phyloP scores from a whole-genome alignment of 345 rosid species.

The Hypericum androsaemum region DNA sequence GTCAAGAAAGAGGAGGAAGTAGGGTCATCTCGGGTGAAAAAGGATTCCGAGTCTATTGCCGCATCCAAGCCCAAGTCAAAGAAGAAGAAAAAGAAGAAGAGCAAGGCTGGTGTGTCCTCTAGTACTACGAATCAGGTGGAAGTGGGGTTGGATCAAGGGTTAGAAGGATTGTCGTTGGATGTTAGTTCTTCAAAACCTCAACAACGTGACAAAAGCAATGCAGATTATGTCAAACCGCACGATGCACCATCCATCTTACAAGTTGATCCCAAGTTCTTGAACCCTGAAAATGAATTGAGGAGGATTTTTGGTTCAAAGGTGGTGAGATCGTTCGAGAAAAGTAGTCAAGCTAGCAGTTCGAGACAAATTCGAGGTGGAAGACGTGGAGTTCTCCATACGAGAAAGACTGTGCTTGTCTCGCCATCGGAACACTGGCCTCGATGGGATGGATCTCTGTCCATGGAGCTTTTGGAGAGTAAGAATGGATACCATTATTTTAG shows the following conservation, averaged over 20 bases:
- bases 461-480: slow-evolving; percentile 71
- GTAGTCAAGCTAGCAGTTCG: slow-evolving; percentile 48
- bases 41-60: slow-evolving; percentile 14
- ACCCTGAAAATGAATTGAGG: slow-evolving; percentile 61
- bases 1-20: slow-evolving; percentile 2
- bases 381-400: slow-evolving; percentile 54
- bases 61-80: slow-evolving; percentile 43
- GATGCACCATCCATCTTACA: slow-evolving; percentile 30
- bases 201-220: slow-evolving; percentile 15
- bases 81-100: slow-evolving; percentile 81
- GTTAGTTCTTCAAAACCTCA: slow-evolving; percentile 19
- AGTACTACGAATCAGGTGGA: slow-evolving; percentile 21
- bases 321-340: slow-evolving; percentile 66
- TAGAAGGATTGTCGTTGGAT: slow-evolving; percentile 40
- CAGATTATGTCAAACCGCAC: slow-evolving; percentile 20
- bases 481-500: slow-evolving; percentile 62
- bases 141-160: slow-evolving; percentile 29
- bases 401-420: slow-evolving; percentile 59
- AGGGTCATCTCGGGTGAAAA: slow-evolving; percentile 14
- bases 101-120: slow-evolving; percentile 34
- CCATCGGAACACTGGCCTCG: slow-evolving; percentile 83
- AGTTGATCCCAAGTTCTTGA: slow-evolving; percentile 63
- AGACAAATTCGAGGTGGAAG: slow-evolving; percentile 65
- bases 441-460: slow-evolving; percentile 82
- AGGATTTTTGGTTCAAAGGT: slow-evolving; percentile 84